Base-by-base conservation (phyloP, 2,329 filamentous ascomycete species). In the Hirsutella rhossiliensis region DNA sequence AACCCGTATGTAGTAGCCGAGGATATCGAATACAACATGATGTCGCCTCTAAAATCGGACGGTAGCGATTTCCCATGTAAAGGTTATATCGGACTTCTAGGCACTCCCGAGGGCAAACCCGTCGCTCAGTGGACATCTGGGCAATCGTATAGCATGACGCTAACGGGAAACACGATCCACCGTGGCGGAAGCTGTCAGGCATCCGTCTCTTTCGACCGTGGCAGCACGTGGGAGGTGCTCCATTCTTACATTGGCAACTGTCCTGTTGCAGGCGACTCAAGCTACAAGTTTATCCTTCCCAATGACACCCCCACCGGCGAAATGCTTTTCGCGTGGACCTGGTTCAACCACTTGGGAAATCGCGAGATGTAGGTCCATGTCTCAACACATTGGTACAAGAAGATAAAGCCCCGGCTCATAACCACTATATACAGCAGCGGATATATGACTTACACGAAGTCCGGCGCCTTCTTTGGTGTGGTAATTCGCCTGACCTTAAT, bases 331-430 rank as follows among this genome's bases (percentile, higher is more conserved):
- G 78, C 79, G 32, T 90, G 86, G 86, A 79, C 78, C 27, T 86
- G 82, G 82, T 82, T 84, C 66, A 87, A 87, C 69, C 68, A 78
- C 50, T 63, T 83, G 36, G 84, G 85, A 19, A 88, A 88, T 64
- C 74, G 85, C 41, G 85, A 90, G 61, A 85, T 84, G 76, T 92
- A 92, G n/a, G n/a, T n/a, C n/a, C n/a, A n/a, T n/a, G n/a, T n/a
- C n/a, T n/a, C n/a, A n/a, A n/a, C n/a, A n/a, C n/a, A n/a, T n/a
- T n/a, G n/a, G n/a, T n/a, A n/a, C n/a, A n/a, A n/a, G n/a, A n/a
- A n/a, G n/a, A n/a, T n/a, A n/a, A n/a, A n/a, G n/a, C n/a, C n/a
- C n/a, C n/a, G n/a, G n/a, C n/a, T n/a, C n/a, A n/a, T n/a, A n/a
- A n/a, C n/a, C n/a, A n/a, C n/a, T n/a, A n/a, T n/a, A n/a, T n/a